Evolutionary conservation across 257 asterid genomes (phyloP).

Genomic region (Solanum corneliomulleri): DNA sequence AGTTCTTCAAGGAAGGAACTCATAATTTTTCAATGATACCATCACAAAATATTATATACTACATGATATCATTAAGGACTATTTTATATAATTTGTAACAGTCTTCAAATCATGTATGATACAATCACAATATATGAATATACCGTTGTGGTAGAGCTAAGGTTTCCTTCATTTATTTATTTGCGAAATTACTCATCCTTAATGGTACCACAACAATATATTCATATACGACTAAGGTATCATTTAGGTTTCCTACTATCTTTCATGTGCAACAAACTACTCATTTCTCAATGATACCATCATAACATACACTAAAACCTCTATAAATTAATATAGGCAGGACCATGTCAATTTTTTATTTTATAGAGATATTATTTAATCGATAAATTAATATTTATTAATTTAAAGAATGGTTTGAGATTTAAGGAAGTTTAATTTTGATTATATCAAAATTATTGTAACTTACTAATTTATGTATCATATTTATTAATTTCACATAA

Average conservation of each 20-base stretch:
- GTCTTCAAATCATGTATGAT: neutral
- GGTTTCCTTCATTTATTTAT: neutral
- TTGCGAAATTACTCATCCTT: neutral
- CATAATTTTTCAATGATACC: neutral
- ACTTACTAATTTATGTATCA: no score
- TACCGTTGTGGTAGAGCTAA: neutral
- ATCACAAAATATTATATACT: neutral
- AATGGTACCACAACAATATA: neutral
- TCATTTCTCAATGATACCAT: neutral
- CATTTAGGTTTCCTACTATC: neutral
- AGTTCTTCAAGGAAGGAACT: neutral
- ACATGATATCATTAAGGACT: neutral
- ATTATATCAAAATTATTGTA: no score
- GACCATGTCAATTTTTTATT: no score
- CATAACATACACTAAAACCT: neutral
- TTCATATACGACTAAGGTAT: neutral
- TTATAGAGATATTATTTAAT: no score
- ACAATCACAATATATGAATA: neutral
- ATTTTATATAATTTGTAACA: neutral
- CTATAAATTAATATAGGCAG: no score
- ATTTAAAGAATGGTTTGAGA: no score
- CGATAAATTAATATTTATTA: no score
- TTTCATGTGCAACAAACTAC: neutral
- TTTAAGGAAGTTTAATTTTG: no score
- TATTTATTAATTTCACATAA: no score